A percentile compares a stretch with the other conserved stretches of the same genome.
Conservation (phyloP, 306 rosid genomes). For the Begonia fuchsioides region DNA sequence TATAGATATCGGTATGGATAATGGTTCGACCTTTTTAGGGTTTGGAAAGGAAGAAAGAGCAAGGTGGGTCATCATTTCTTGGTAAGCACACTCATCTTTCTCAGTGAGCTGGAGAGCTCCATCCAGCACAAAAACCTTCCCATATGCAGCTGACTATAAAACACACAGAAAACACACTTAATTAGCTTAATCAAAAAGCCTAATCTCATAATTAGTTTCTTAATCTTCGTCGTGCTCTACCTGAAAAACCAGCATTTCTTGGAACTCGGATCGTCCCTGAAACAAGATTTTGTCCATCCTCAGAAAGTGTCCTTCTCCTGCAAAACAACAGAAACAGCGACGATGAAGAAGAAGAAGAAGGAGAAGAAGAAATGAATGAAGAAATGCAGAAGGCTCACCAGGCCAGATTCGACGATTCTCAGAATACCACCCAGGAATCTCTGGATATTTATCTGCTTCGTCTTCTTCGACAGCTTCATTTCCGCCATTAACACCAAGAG, state of each 20-base stretch:
- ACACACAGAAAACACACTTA: background rate
- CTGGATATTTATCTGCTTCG: constrained; percentile 11
- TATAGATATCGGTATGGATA: too few species aligned
- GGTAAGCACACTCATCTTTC: constrained; percentile 38
- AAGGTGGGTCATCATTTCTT: constrained; percentile 39
- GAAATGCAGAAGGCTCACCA: constrained; percentile 14
- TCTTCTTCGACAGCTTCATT: constrained; percentile 2
- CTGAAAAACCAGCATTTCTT: constrained; percentile 30
- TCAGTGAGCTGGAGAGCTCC: constrained; percentile 34
- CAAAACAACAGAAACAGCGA: background rate
- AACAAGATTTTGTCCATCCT: constrained; percentile 22
- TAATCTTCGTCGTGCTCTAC: constrained; percentile 1
- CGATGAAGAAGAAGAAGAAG: too few species aligned
- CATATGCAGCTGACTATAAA: constrained; percentile 20
- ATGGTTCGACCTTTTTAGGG: background rate
- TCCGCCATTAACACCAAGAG: too few species aligned
- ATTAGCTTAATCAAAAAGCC: too few species aligned
- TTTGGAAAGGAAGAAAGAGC: constrained; percentile 21
- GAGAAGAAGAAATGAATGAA: too few species aligned
- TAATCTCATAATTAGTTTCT: too few species aligned
- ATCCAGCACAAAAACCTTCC: constrained; percentile 29
- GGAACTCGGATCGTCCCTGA: constrained; percentile 21
- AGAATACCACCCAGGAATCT: constrained; percentile 47
- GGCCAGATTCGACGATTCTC: constrained; percentile 55
- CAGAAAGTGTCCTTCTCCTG: constrained; percentile 23